Base-by-base conservation (phyloP, 495 filamentous ascomycete species). In the Hypomontagnella submonticulosa region DNA sequence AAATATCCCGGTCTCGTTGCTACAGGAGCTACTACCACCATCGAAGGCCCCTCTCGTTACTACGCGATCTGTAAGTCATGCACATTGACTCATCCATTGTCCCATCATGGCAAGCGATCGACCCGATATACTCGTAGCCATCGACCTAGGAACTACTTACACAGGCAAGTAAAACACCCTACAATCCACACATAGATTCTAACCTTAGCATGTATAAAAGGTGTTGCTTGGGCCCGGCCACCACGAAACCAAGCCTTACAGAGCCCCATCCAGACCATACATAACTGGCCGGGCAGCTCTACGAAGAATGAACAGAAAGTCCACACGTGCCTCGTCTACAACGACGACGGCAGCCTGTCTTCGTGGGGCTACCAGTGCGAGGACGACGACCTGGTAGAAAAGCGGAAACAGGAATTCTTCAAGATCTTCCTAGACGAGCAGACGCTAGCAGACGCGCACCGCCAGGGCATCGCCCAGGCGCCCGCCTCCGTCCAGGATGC, bases 71-170 rank as follows among this genome's bases (percentile, higher is more conserved):
- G 41, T 43, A 61, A 59, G 42, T 23, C 48, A 66, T 58, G 62
- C 36, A 66, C 48, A 37, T 60, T 16, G 16, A 16, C 30, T 15
- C 42, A 23, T 42, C 19, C 34, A 41, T 6, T 34, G 19, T 30
- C 34, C 34, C 42, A 55, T 15, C 62, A 66, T 66, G 62, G 42
- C 62, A 27, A 59, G 34, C 47, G 55, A 66, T 50, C 66, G 61
- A 37, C 82, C 85, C 15, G 85, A 87, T 64, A 82, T 88, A 61
- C 69, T 87, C 10, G 79, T 88, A 20, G 84, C 84, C 12, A 74
- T 89, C 48, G 87, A 89, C 63, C 77, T 88, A 56, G 87, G 86
- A 1, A 88, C 87, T 75, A 88, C 87, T 19, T 87, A 79, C 55
- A 86, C 84, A 53, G 84, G 84, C 83, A 76, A 55, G 74, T 54